phyloP scores from a whole-genome alignment of 345 rosid species.

The Citrus medica region DNA sequence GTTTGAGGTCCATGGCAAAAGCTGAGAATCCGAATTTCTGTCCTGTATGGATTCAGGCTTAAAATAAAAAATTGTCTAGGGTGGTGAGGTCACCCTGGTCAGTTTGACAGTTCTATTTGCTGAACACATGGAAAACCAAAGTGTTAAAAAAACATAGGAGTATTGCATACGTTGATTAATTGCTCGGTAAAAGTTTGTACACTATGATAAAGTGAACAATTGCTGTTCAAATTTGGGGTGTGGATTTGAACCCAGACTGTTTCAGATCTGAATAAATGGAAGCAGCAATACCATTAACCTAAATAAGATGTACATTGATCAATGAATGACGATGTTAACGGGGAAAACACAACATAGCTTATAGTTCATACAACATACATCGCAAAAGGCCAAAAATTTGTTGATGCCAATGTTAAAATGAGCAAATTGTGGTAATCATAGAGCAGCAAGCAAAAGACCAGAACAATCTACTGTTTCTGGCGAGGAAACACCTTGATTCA shows the following conservation, averaged over 20 bases:
- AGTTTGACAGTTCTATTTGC: neutral
- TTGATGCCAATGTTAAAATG: no score
- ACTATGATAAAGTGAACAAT: neutral
- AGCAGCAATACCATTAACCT: no score
- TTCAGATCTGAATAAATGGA: no score
- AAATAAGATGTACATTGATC: neutral
- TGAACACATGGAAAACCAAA: no score
- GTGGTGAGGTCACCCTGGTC: no score
- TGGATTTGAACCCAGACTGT: neutral
- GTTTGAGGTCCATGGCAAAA: constrained; percentile 16
- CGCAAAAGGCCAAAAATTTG: neutral
- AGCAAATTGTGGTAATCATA: neutral
- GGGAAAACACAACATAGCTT: neutral
- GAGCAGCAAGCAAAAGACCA: neutral
- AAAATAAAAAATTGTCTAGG: neutral
- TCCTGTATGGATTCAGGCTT: neutral
- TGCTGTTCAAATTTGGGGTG: neutral
- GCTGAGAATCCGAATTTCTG: neutral
- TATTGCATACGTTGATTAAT: neutral
- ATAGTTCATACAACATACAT: neutral
- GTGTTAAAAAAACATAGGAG: no score
- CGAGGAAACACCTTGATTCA: neutral
- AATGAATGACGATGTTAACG: neutral
- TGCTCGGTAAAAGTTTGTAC: neutral
- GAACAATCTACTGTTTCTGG: neutral